phyloP scores from a whole-genome alignment of 768 basidiomycete species.

The Suillus decipiens region DNA sequence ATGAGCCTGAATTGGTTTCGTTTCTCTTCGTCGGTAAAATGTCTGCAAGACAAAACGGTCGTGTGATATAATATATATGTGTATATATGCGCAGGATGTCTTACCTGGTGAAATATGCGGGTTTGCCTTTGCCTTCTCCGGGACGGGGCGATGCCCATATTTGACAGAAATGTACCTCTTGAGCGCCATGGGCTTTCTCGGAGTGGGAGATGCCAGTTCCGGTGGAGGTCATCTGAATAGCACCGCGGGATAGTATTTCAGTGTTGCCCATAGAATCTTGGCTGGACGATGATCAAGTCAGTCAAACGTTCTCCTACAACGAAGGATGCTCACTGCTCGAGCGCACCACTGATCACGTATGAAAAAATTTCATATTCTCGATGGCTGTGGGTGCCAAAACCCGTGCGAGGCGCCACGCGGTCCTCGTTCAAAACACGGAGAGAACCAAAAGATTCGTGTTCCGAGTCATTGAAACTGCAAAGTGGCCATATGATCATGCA shows the following conservation, averaged over 20 bases:
- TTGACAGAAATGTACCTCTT: constrained; percentile 62
- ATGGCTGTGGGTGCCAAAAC: constrained; percentile 87
- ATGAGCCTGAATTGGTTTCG: constrained; percentile 66
- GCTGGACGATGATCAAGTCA: constrained; percentile 39
- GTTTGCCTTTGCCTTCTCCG: constrained; percentile 35
- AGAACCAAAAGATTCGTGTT: constrained; percentile 64
- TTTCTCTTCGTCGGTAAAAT: constrained; percentile 85
- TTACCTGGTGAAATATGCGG: constrained; percentile 83
- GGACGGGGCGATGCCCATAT: constrained; percentile 63
- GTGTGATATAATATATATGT: too few relatives aligned
- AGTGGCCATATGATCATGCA: constrained; percentile 11
- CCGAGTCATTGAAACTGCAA: constrained; percentile 58
- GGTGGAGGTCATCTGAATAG: constrained; percentile 88
- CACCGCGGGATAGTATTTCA: constrained; percentile 87
- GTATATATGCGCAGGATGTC: constrained; percentile 3
- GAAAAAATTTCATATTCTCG: constrained; percentile 91
- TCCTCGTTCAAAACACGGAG: constrained; percentile 94
- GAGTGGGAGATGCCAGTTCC: constrained; percentile 92
- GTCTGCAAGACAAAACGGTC: constrained; percentile 32
- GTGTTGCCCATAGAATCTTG: constrained; percentile 91
- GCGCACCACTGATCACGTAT: constrained; percentile 76
- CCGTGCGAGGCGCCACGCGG: constrained; percentile 70
- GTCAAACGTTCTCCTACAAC: background rate
- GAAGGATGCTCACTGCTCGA: constrained; percentile 68
- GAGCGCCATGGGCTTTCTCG: constrained; percentile 54